These are phyloP conservation scores for Suillus subalutaceus DNA, from an alignment of 768 basidiomycete genomes.

Conservation along the genomic window DNA sequence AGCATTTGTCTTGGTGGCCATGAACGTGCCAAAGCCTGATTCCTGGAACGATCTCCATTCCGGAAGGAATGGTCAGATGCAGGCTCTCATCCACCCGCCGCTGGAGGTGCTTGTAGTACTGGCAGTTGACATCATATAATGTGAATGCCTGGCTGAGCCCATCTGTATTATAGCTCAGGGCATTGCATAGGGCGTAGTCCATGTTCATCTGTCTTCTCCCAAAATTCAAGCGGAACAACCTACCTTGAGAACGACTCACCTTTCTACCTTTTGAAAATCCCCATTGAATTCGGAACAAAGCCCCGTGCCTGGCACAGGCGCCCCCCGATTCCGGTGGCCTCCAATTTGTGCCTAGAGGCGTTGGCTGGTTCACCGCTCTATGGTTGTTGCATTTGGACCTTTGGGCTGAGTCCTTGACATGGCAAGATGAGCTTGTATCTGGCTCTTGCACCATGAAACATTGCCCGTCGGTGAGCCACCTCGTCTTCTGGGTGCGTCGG, in stretches of 20 bases:
- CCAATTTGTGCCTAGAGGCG: conserved; percentile 17
- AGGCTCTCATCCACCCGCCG: too few species aligned
- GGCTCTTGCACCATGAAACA: neutral
- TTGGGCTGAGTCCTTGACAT: neutral
- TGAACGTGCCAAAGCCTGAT: too few species aligned
- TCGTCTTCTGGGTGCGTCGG: conserved; percentile 15
- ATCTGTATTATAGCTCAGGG: too few species aligned
- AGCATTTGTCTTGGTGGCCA: too few species aligned
- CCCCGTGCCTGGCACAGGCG: conserved; percentile 32
- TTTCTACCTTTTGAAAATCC: conserved; percentile 25
- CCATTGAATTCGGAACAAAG: conserved; percentile 26
- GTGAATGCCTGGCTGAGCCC: too few species aligned
- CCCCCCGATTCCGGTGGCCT: conserved; percentile 33
- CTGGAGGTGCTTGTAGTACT: too few species aligned
- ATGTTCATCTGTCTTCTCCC: conserved; percentile 10
- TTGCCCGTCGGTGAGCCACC: conserved; percentile 16
- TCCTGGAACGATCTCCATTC: conserved; percentile 7
- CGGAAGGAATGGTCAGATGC: neutral
- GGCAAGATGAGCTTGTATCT: neutral
- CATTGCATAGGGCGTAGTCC: too few species aligned
- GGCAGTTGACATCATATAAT: too few species aligned
- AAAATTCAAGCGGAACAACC: conserved; percentile 15
- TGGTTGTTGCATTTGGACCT: conserved; percentile 20
- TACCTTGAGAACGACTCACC: neutral
- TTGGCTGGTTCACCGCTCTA: conserved; percentile 22